Conservation (phyloP, 1,139 yeast genomes). For the Entelexis sorbosivorans region DNA sequence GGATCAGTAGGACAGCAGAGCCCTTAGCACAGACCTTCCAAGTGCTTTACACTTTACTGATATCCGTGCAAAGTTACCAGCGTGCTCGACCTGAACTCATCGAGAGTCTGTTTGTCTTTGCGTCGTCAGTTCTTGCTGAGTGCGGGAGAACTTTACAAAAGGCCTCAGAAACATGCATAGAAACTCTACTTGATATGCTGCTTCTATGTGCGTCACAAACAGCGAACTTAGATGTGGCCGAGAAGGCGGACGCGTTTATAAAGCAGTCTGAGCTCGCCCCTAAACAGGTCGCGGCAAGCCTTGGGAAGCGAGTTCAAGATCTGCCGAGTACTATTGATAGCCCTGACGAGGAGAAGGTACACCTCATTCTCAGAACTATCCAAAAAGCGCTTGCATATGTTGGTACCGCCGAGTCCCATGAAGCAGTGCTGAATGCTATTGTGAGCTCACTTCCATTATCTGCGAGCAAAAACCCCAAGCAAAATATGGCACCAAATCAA, state of each 20-base stretch:
- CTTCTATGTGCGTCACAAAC: constrained; percentile 23
- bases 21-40: constrained; percentile 15
- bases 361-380: background rate
- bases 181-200: constrained; percentile 27
- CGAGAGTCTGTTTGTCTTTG: constrained; percentile 29
- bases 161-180: background rate
- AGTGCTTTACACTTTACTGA: background rate
- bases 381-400: background rate
- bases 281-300: background rate
- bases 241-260: constrained; percentile 5
- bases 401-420: background rate
- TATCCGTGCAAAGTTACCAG: background rate
- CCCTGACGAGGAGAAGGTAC: constrained; percentile 4
- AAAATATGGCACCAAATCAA: background rate
- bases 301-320: background rate
- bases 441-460: constrained; percentile 7
- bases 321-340: constrained; percentile 4
- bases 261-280: background rate
- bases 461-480: background rate
- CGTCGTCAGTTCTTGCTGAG: constrained; percentile 26
- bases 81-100: constrained; percentile 28
- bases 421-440: constrained; percentile 7
- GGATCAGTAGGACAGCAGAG: constrained; percentile 12
- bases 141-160: constrained; percentile 30
- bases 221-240: background rate